phyloP scores from a whole-genome alignment of 23 red algal genomes.

The Agarophyton chilense region DNA sequence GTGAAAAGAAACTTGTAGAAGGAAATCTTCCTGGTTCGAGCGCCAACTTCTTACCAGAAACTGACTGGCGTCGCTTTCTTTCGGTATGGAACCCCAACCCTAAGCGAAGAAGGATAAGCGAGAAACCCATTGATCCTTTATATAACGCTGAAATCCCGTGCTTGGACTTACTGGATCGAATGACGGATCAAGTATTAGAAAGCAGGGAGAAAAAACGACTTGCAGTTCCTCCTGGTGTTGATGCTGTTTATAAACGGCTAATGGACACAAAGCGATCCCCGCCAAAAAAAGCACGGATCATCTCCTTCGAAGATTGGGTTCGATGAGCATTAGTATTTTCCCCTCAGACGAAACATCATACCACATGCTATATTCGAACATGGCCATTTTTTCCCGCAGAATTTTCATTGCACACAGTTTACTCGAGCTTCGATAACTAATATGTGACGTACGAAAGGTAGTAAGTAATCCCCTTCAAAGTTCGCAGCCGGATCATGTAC shows the following conservation, averaged over 20 bases:
- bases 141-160: constrained; percentile 33
- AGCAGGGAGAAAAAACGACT: background rate
- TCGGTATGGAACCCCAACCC: constrained; percentile 4
- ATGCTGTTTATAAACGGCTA: constrained; percentile 10
- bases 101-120: constrained; percentile 53
- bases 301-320: constrained; percentile 55
- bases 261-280: background rate
- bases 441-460: too few species aligned
- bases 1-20: constrained; percentile 13
- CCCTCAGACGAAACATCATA: too few species aligned
- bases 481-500: too few species aligned
- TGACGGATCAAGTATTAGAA: background rate
- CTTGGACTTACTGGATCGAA: background rate
- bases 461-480: too few species aligned
- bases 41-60: background rate
- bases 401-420: too few species aligned
- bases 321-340: background rate
- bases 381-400: too few species aligned
- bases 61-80: constrained; percentile 52
- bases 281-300: constrained; percentile 4
- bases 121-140: constrained; percentile 19
- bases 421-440: too few species aligned
- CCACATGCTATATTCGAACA: too few species aligned
- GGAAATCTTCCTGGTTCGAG: background rate
- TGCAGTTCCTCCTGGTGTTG: constrained; percentile 18